These are phyloP conservation scores for Acacia confusa DNA, from an alignment of 306 rosid genomes.

Conservation along the genomic window DNA sequence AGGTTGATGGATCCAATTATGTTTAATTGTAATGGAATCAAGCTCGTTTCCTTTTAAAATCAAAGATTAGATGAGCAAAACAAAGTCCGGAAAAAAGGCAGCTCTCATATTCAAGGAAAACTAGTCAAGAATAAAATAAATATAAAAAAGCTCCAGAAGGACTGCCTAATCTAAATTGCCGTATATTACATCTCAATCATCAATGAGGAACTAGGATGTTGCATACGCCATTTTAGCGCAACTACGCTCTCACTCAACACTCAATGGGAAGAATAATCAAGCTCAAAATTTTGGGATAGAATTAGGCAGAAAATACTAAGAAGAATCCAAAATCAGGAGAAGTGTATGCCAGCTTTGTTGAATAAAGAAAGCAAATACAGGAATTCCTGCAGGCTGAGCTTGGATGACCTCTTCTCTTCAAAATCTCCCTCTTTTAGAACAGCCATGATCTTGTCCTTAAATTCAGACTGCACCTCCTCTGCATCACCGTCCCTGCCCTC, in stretches of 20 bases:
- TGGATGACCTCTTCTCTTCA: constrained; percentile 87
- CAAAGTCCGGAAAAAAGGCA: neutral
- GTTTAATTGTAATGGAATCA: neutral
- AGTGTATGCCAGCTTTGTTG: constrained; percentile 80
- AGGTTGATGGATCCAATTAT: no score
- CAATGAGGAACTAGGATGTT: neutral
- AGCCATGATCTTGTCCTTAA: constrained; percentile 64
- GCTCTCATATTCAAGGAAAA: neutral
- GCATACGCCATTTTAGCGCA: neutral
- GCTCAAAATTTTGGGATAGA: neutral
- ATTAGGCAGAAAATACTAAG: neutral
- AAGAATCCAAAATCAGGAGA: constrained; percentile 45
- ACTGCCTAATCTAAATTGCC: neutral
- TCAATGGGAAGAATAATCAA: neutral
- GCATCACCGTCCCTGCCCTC: constrained; percentile 58
- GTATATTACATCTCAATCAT: neutral
- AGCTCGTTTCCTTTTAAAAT: neutral
- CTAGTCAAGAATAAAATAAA: neutral
- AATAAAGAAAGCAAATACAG: constrained; percentile 73
- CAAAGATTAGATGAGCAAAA: neutral
- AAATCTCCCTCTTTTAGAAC: constrained; percentile 82
- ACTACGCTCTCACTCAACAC: neutral
- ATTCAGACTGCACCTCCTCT: constrained; percentile 70
- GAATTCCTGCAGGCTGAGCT: constrained; percentile 78
- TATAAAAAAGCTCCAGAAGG: neutral